Evolutionary conservation across 2,329 filamentous ascomycete genomes (phyloP).

Genomic region (Fusarium heterosporum): DNA sequence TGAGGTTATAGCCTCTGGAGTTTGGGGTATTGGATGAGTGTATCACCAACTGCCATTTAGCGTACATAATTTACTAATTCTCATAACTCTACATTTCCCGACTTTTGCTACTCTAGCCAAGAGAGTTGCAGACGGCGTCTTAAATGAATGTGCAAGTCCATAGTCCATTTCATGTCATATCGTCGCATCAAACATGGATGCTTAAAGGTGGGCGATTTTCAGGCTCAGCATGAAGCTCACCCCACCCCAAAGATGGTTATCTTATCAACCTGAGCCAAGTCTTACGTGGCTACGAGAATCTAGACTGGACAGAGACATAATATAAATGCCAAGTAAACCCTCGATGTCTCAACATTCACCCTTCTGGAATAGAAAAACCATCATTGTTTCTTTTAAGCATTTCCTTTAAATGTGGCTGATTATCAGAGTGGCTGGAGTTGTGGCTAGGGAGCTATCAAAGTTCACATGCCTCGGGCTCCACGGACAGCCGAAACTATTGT

Average conservation of each 20-base stretch:
- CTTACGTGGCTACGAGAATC: neutral
- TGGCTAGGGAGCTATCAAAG: neutral
- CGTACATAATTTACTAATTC: conserved; percentile 18
- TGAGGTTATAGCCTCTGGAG: conserved; percentile 29
- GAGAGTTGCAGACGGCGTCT: neutral
- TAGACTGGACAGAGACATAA: neutral
- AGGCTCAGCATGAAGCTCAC: too few species aligned
- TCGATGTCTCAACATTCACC: neutral
- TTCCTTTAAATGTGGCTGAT: neutral
- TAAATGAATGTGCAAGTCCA: too few species aligned
- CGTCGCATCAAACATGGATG: too few species aligned
- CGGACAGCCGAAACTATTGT: neutral
- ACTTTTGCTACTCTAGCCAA: neutral
- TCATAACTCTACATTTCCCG: neutral
- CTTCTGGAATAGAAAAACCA: neutral
- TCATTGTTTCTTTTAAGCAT: neutral
- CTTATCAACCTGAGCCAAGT: neutral
- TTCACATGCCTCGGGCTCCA: neutral
- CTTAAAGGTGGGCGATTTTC: too few species aligned
- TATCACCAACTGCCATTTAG: conserved; percentile 8
- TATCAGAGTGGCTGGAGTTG: neutral
- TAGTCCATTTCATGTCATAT: too few species aligned
- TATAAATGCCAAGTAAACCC: neutral
- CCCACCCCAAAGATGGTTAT: neutral
- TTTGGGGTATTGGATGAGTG: conserved; percentile 12